Base-by-base conservation (phyloP, 352 stramenopile genomes). In the Pelagophyceae sp. region DNA sequence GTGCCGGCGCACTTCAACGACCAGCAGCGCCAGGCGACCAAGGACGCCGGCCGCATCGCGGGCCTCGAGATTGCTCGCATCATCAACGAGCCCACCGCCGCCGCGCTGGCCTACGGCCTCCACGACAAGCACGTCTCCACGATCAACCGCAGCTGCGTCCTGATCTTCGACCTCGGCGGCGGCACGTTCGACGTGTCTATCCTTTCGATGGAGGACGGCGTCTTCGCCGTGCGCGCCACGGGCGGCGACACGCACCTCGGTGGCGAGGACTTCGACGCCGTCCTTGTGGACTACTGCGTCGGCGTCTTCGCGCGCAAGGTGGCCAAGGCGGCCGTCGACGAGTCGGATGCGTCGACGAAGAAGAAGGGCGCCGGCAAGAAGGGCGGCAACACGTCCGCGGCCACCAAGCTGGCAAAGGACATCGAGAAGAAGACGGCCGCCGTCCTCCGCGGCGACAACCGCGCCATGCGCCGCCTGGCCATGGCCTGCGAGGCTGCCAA, bases 161-260 rank as follows among this genome's bases (percentile, higher is more conserved):
- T 88, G 33, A 85, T 91, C 76, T 91, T 89, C 79, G 87, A 91
- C 80, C 77, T 91, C 37, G 87, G 87, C 71, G 87, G 87, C 69
- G 87, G 87, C 51, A 91, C 87, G n/a, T 91, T 91, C 79, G 87
- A 91, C 82, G 87, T 91, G 0, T 88, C 80, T 37, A 75, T 88
- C 1, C 72, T 89, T 0, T 72, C 77, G 45, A 88, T 89, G 77
- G 81, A 86, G 71, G 78, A 79, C 29, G 84, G 84, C 27, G 83
- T 87, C 0, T 88, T 87, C 77, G 86, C 89, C 27, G 86, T 90
- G 32, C 85, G 88, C 60, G 85, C 83, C 25, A 90, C 85, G 54
- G 83, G 78, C 63, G 87, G 87, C 75, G 87, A 91, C 70, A 91
- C 85, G 29, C 87, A 91, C 71, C 78, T 90, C 17, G 87, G 87